Evolutionary conservation across 768 basidiomycete genomes (phyloP).

Genomic region (Macrolepiota albuminosa): DNA sequence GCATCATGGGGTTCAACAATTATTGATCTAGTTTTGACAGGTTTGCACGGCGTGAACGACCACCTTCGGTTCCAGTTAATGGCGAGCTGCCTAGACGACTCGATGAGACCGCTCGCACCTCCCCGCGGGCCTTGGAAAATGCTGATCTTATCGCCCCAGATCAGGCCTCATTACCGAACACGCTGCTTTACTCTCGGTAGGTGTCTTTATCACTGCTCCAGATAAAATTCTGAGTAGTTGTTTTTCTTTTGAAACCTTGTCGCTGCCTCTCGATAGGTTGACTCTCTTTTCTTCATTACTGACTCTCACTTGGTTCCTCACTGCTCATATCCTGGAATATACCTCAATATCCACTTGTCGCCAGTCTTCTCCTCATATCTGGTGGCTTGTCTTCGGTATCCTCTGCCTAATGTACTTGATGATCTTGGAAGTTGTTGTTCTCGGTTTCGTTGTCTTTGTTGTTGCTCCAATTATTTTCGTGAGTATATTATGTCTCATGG

Average conservation of each 20-base stretch:
- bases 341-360: slow-evolving; percentile 74
- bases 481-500: slow-evolving; percentile 23
- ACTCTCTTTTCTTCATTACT: slow-evolving; percentile 63
- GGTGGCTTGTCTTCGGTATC: slow-evolving; percentile 84
- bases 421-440: slow-evolving; percentile 60
- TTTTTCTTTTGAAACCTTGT: neutral
- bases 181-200: slow-evolving; percentile 36
- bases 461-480: slow-evolving; percentile 78
- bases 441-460: slow-evolving; percentile 75
- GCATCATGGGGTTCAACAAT: neutral
- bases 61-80: neutral
- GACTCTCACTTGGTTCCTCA: slow-evolving; percentile 79
- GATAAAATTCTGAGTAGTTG: slow-evolving; percentile 5
- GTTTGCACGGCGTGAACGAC: slow-evolving; percentile 7
- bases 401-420: slow-evolving; percentile 77
- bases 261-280: slow-evolving; percentile 33
- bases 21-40: slow-evolving; percentile 2
- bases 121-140: slow-evolving; percentile 3
- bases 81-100: neutral
- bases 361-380: slow-evolving; percentile 68
- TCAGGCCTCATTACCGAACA: slow-evolving; percentile 12
- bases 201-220: slow-evolving; percentile 17
- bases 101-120: neutral
- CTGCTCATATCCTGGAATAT: slow-evolving; percentile 75
- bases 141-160: neutral